Evolutionary conservation across 2,329 filamentous ascomycete species (phyloP), one percentile per base, ranked within the genome.

Genomic region (Ceratocystis papillata): DNA sequence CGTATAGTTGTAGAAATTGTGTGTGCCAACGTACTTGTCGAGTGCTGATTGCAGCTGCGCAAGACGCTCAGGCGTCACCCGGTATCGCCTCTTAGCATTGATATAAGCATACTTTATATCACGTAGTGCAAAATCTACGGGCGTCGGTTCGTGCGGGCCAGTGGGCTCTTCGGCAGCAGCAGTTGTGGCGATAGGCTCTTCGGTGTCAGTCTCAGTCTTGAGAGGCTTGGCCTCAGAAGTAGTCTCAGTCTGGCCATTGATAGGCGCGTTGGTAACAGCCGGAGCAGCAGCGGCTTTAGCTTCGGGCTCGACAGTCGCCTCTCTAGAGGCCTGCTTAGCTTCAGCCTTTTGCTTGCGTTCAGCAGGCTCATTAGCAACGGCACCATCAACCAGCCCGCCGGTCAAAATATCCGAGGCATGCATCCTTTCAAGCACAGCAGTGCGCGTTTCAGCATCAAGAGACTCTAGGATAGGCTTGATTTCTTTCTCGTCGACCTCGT

Each of bases 1-100:
- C 1, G 94, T 99, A 79, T 95, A 99, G 80, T 99, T 99, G 82
- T 96, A 92, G 79, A 87, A 99, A 78, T 96, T 96, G 72, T 82
- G 83, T 3, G 92, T 96, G 69, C 94, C 94, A 8, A 87, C 77
- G 76, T 94, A 99, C 70, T 82, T 79, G 71, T 84, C 77, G 8
- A 99, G 81, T 0, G 86, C 86, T 44, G 84, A 81, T 74, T 96
- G 90, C 1, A 99, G 83, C 68, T 87, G 86, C 33, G 83, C 77
- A 61, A 94, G 80, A 7, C 94, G 90, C 22, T 79, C 77, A 0
- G 83, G 77, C 0, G 88, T 86, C 66, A 96, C 87, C 62, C 93
- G 89, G 74, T 96, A 97, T 1, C 85, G 82, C 59, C 89, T 86
- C 77, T 96, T 96, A 37, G 92, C 91, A 5, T 82, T 78, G 67